phyloP scores from a whole-genome alignment of 2,329 filamentous ascomycete species.

The Talaromyces sp. region DNA sequence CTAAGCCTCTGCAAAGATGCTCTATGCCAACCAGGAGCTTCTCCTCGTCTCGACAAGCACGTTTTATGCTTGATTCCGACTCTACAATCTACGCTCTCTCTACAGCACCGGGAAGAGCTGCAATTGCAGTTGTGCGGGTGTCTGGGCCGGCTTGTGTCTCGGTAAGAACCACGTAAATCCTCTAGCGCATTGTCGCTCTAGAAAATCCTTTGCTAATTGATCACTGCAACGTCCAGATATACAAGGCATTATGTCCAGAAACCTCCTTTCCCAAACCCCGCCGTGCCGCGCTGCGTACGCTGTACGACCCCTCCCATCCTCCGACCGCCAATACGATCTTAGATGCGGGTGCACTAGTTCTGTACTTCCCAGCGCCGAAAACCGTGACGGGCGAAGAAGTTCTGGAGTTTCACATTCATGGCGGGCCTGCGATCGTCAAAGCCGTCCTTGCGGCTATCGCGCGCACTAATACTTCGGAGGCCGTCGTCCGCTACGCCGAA shows the following conservation, averaged over 20 bases:
- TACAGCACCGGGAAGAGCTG: constrained; percentile 80
- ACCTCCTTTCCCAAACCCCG: constrained; percentile 60
- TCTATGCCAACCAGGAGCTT: constrained; percentile 23
- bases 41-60: constrained; percentile 17
- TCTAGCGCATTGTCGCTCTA: not conserved
- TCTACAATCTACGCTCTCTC: constrained; percentile 89
- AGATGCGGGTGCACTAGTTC: constrained; percentile 77
- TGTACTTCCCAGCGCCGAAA: constrained; percentile 78
- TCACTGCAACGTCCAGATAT: constrained; percentile 57
- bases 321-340: constrained; percentile 52
- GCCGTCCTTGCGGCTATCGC: constrained; percentile 81
- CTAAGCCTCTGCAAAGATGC: constrained; percentile 1
- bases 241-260: constrained; percentile 63
- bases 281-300: constrained; percentile 70
- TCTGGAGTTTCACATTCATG: constrained; percentile 92
- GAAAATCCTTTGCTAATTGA: not conserved
- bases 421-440: constrained; percentile 83
- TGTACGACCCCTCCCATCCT: constrained; percentile 62
- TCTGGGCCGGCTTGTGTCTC: constrained; percentile 76
- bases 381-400: constrained; percentile 93
- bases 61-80: constrained; percentile 31
- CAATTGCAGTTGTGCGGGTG: constrained; percentile 86
- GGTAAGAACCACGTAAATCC: constrained; percentile 46
- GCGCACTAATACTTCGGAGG: constrained; percentile 26
- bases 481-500: constrained; percentile 78